These are phyloP conservation scores for Limnomonas spitsbergensis DNA, from an alignment of 139 green algal genomes.

Conservation along the genomic window DNA sequence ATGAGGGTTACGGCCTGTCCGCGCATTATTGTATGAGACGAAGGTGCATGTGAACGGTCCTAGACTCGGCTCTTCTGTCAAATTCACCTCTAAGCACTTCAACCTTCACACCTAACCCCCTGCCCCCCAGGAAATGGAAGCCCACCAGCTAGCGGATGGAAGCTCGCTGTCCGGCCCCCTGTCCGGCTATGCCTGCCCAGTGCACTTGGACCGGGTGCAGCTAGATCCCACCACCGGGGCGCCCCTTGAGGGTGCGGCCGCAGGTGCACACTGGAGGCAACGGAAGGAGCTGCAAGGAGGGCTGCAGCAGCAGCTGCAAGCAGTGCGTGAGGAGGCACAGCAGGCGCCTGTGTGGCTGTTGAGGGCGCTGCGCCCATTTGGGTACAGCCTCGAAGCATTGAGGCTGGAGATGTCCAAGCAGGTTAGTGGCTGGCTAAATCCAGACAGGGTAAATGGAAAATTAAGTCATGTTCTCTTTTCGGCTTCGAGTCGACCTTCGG, in stretches of 20 bases:
- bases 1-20: too few relatives aligned
- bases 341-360: neutral
- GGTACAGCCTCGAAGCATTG: neutral
- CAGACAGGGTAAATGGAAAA: too few relatives aligned
- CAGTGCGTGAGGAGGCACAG: neutral
- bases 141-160: conserved; percentile 29
- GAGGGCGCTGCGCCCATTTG: conserved; percentile 1
- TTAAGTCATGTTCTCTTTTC: too few relatives aligned
- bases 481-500: too few relatives aligned
- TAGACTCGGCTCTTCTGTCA: too few relatives aligned
- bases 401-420: neutral
- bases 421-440: too few relatives aligned
- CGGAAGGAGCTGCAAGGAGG: too few relatives aligned
- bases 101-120: neutral
- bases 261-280: too few relatives aligned
- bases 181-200: conserved; percentile 28
- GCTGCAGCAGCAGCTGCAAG: neutral
- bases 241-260: neutral
- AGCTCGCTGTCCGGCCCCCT: conserved; percentile 27
- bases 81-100: too few relatives aligned
- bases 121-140: conserved; percentile 39
- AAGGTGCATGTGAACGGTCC: too few relatives aligned
- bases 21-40: too few relatives aligned
- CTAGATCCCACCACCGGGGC: conserved; percentile 22
- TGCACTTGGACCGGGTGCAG: conserved; percentile 33